Evolutionary conservation across 2,329 filamentous ascomycete species (phyloP).

Genomic region (Paecilomyces niveus): DNA sequence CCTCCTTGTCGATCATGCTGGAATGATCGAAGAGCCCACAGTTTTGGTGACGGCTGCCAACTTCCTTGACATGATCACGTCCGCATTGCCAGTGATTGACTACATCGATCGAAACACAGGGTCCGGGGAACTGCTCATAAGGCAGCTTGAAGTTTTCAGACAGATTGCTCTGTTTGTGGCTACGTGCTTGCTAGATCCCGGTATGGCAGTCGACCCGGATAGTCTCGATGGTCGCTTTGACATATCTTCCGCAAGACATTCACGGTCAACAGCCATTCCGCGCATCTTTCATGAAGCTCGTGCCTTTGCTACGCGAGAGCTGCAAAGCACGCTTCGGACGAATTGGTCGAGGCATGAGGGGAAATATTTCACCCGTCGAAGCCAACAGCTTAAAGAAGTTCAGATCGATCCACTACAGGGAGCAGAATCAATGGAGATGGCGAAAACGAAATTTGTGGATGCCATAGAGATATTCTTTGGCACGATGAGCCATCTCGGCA

Average conservation of each 20-base stretch:
- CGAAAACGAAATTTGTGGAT: conserved; percentile 15
- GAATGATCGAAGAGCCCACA: conserved; percentile 30
- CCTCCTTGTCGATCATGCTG: conserved; percentile 24
- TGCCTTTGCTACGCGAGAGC: conserved; percentile 31
- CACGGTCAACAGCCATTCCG: conserved; percentile 4
- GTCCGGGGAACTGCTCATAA: conserved; percentile 15
- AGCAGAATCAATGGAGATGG: conserved; percentile 12
- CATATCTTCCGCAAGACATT: background rate
- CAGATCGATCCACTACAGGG: conserved; percentile 23
- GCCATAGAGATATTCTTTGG: conserved; percentile 15
- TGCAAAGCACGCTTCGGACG: conserved; percentile 36
- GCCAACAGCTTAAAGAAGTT: conserved; percentile 39
- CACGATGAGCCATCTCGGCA: conserved; percentile 10
- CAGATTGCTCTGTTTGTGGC: conserved; percentile 30
- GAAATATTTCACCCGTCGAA: conserved; percentile 42
- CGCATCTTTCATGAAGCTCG: conserved; percentile 18
- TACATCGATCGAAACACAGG: conserved; percentile 38
- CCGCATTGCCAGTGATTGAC: conserved; percentile 37
- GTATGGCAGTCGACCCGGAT: conserved; percentile 6
- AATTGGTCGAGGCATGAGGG: conserved; percentile 42
- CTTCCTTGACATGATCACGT: conserved; percentile 35
- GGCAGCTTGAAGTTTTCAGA: conserved; percentile 32
- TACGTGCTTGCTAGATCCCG: conserved; percentile 16
- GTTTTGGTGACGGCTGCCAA: conserved; percentile 31
- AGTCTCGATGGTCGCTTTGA: background rate